Evolutionary conservation across 345 rosid genomes (phyloP).

Genomic region (Rhodomyrtus tomentosa): DNA sequence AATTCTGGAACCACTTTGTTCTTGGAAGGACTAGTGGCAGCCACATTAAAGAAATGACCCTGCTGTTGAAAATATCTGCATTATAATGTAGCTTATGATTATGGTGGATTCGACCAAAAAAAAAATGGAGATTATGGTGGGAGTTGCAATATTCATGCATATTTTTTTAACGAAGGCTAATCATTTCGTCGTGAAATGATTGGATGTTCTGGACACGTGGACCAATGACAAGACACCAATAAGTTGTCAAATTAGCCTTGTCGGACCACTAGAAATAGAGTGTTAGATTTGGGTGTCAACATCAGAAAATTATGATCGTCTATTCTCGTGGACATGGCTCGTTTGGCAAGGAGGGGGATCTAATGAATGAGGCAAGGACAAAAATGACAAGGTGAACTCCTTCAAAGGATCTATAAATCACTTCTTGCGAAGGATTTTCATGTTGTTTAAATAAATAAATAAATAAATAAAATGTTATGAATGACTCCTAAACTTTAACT

Average conservation of each 20-base stretch:
- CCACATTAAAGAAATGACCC: no score
- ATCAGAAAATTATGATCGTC: not conserved
- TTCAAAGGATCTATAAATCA: no score
- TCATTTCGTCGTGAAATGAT: no score
- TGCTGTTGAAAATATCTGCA: not conserved
- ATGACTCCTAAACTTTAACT: no score
- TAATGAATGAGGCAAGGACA: not conserved
- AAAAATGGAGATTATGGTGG: not conserved
- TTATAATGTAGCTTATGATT: not conserved
- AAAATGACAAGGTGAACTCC: not conserved
- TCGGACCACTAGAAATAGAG: not conserved
- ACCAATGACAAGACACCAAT: not conserved
- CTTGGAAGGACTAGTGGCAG: not conserved
- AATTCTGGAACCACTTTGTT: not conserved
- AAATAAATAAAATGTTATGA: no score
- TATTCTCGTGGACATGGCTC: not conserved
- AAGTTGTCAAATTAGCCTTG: not conserved
- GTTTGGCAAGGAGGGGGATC: not conserved
- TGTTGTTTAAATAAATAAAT: no score
- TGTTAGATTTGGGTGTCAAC: not conserved
- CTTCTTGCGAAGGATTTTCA: no score
- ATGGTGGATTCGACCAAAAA: no score
- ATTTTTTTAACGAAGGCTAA: not conserved
- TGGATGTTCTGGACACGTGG: not conserved
- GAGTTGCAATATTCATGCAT: not conserved